Conservation (phyloP, 1,284 basidiomycete genomes). For the Rhodotorula sp. region DNA sequence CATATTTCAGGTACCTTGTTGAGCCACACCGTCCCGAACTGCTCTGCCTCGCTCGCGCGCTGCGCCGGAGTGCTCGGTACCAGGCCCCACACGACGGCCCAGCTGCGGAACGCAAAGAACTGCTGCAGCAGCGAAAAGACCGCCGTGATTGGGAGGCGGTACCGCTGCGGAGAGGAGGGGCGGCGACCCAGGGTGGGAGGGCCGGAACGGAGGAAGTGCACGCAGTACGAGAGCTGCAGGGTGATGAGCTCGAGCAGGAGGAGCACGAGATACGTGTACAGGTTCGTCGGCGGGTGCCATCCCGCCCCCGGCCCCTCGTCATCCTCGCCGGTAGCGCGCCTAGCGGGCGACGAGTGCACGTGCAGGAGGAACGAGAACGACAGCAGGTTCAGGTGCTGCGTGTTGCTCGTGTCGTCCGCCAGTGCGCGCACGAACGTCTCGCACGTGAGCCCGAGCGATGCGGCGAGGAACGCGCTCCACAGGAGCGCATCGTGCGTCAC, state of each 20-base stretch:
- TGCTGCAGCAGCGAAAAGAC: slow-evolving; percentile 25
- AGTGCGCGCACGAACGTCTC: slow-evolving; percentile 36
- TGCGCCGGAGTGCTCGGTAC: not conserved
- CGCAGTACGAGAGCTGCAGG: slow-evolving; percentile 34
- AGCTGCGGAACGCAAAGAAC: slow-evolving; percentile 20
- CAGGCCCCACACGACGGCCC: slow-evolving; percentile 3
- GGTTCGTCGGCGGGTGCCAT: not conserved
- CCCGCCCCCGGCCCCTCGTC: not conserved
- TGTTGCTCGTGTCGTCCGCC: slow-evolving; percentile 21
- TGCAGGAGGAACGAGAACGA: slow-evolving; percentile 42
- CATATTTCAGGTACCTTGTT: slow-evolving; percentile 36
- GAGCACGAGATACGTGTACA: slow-evolving; percentile 36
- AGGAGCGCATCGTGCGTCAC: slow-evolving; percentile 13
- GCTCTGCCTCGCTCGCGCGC: slow-evolving; percentile 8
- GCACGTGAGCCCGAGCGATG: slow-evolving; percentile 15
- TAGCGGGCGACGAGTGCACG: slow-evolving; percentile 22
- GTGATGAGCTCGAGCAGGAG: slow-evolving; percentile 26
- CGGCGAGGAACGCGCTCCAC: slow-evolving; percentile 26
- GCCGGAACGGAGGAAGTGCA: slow-evolving; percentile 1
- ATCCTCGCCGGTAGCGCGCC: not conserved
- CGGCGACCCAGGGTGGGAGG: not conserved
- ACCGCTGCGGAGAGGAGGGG: not conserved
- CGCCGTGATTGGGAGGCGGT: slow-evolving; percentile 29
- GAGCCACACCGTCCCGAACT: slow-evolving; percentile 34
- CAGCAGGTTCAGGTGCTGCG: slow-evolving; percentile 37